Percentiles rank a stretch among this genome's conserved stretches.
These are phyloP conservation scores for Ophiostoma piceae DNA, from an alignment of 2,329 filamentous ascomycete genomes.

Conservation along the genomic window DNA sequence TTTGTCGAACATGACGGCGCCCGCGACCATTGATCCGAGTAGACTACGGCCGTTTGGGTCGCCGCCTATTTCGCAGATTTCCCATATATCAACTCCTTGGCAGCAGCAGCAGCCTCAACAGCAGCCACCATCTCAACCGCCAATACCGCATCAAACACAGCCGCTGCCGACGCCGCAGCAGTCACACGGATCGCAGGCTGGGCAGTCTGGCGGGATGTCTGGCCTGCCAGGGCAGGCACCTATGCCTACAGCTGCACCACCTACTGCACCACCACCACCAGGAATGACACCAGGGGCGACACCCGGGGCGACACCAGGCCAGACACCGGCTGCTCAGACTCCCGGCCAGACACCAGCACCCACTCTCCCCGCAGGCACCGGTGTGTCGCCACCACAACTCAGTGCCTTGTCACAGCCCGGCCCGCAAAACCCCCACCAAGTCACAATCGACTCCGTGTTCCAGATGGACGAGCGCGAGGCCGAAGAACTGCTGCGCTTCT, in stretches of 20 bases:
- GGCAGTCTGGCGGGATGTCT: neutral
- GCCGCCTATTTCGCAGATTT: neutral
- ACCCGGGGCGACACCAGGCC: neutral
- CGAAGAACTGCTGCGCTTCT: slow-evolving; percentile 27
- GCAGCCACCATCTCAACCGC: neutral
- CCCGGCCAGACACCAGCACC: neutral
- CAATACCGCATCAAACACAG: neutral
- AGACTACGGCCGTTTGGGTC: slow-evolving; percentile 3
- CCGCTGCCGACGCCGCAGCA: slow-evolving; percentile 9
- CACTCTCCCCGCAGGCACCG: neutral
- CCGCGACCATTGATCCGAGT: neutral
- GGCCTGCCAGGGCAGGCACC: neutral
- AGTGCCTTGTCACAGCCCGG: neutral
- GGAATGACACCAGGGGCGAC: neutral
- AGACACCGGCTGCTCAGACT: neutral
- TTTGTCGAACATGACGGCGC: neutral
- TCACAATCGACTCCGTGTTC: slow-evolving; percentile 21
- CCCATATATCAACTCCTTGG: neutral
- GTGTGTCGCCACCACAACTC: neutral
- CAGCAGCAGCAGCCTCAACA: slow-evolving; percentile 8
- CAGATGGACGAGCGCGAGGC: slow-evolving; percentile 24
- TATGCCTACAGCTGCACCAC: too few relatives aligned
- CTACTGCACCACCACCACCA: neutral
- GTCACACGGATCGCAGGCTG: slow-evolving; percentile 4
- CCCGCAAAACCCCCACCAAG: slow-evolving; percentile 17